phyloP scores from a whole-genome alignment of 164 flowering plant genomes.

The Stephania japonica region DNA sequence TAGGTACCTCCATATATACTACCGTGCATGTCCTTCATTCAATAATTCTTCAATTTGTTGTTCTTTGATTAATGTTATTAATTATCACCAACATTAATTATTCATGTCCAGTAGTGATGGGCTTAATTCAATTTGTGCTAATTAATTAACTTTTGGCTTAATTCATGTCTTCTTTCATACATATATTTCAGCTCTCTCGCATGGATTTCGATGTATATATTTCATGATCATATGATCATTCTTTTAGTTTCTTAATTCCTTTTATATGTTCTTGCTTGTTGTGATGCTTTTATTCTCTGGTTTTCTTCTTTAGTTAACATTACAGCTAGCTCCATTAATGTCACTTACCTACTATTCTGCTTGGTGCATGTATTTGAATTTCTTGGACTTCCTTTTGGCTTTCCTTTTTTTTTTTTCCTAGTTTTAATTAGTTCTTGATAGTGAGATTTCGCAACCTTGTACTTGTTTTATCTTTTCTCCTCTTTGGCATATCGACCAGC shows the following conservation, averaged over 20 bases:
- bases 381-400: too few species aligned
- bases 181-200: too few species aligned
- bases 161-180: too few species aligned
- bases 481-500: too few species aligned
- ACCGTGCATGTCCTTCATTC: background rate
- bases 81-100: background rate
- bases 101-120: background rate
- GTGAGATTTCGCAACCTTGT: too few species aligned
- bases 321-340: background rate
- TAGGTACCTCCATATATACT: constrained; percentile 25
- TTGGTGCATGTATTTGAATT: background rate
- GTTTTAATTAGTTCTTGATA: background rate
- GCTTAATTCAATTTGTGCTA: too few species aligned
- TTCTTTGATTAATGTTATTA: too few species aligned
- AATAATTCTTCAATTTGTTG: background rate
- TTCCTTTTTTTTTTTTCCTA: background rate
- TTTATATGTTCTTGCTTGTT: background rate
- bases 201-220: too few species aligned
- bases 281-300: background rate
- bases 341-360: background rate
- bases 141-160: too few species aligned
- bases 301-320: too few species aligned
- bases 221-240: background rate
- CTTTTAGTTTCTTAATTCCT: background rate
- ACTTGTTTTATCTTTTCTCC: too few species aligned